Conservation (phyloP, 2,329 filamentous ascomycete genomes). For the Apiospora kogelbergensis region DNA sequence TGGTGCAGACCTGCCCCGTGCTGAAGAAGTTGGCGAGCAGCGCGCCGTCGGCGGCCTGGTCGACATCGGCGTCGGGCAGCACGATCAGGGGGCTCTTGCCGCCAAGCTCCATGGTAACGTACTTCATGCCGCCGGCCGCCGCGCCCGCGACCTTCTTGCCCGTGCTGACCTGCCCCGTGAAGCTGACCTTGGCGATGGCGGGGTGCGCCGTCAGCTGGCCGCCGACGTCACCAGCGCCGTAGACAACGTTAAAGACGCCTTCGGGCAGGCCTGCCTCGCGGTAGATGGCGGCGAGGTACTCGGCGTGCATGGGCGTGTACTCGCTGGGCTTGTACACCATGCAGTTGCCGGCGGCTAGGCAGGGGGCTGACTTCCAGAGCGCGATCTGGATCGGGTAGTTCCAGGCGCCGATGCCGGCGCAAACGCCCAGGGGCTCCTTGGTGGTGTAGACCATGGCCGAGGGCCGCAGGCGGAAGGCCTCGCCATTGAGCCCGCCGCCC, state of each 20-base stretch:
- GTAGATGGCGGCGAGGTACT: slow-evolving; percentile 74
- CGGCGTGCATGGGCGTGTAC: slow-evolving; percentile 80
- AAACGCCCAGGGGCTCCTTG: slow-evolving; percentile 80
- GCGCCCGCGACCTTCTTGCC: slow-evolving; percentile 78
- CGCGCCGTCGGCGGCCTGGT: slow-evolving; percentile 81
- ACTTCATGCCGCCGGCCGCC: slow-evolving; percentile 80
- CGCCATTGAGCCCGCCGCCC: slow-evolving; percentile 76
- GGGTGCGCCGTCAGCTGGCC: slow-evolving; percentile 72
- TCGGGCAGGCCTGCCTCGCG: slow-evolving; percentile 75
- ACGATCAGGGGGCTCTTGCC: slow-evolving; percentile 83
- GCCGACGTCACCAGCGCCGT: slow-evolving; percentile 77
- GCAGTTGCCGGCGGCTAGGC: slow-evolving; percentile 81
- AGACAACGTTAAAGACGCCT: slow-evolving; percentile 85
- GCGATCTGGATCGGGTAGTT: slow-evolving; percentile 92
- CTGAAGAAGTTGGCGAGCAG: slow-evolving; percentile 96
- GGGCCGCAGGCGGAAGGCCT: slow-evolving; percentile 70
- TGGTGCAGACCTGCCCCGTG: slow-evolving; percentile 89
- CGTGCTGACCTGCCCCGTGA: slow-evolving; percentile 84
- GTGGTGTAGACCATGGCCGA: slow-evolving; percentile 82
- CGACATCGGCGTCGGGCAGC: slow-evolving; percentile 75
- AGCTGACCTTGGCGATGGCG: slow-evolving; percentile 79
- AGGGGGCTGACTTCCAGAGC: slow-evolving; percentile 85
- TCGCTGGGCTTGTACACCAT: slow-evolving; percentile 93
- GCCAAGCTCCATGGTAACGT: slow-evolving; percentile 88
- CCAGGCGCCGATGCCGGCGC: slow-evolving; percentile 86